Base-by-base conservation (phyloP, 1,284 basidiomycete genomes). In the Heterobasidion parviporum region DNA sequence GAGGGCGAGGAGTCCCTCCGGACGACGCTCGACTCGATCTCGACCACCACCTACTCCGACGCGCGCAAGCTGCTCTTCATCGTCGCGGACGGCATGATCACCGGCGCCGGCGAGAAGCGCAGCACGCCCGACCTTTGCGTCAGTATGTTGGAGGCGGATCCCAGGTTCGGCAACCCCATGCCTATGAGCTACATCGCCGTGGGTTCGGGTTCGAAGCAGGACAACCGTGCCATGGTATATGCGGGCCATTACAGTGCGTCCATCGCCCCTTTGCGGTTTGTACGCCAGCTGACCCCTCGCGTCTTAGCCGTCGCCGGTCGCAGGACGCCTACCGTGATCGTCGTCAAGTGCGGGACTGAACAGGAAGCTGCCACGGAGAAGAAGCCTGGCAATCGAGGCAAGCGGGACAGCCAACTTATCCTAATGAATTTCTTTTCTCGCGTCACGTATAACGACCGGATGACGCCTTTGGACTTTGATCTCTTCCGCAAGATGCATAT, bases 381-480 rank as follows among this genome's bases (percentile, higher is more conserved):
- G 74, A 99, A 99, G 69, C 94, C 96, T 2, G 97, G 97, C 15
- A 99, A 99, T 74, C 82, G 97, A 63, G 97, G 97, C 63, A 99
- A 99, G 72, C 90, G 97, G 54, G 97, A 99, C 74, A 95, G 93
- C 71, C 97, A 99, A 69, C 88, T 99, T 65, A 92, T 99, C 65
- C 79, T 99, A 63, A 99, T 99, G 96, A 98, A 98, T 75, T 99
- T 99, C 72, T 98, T 99, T 77, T 95, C 94, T 54, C 87, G 92
- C 50, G 94, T 98, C 65, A 99, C 97, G 12, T 99, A 98, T 75
- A 98, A 99, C 70, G 97, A 99, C 68, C 89, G 94, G 60, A 99
- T 99, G 95, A 83, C 84, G 15, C 97, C 97, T 9, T 81, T 99
- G 65, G 97, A 99, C 70, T 99, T 94, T 68, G 97, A 99, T 72